These are phyloP conservation scores for Falciphora oryzae DNA, from an alignment of 2,329 filamentous ascomycete genomes.

Conservation along the genomic window DNA sequence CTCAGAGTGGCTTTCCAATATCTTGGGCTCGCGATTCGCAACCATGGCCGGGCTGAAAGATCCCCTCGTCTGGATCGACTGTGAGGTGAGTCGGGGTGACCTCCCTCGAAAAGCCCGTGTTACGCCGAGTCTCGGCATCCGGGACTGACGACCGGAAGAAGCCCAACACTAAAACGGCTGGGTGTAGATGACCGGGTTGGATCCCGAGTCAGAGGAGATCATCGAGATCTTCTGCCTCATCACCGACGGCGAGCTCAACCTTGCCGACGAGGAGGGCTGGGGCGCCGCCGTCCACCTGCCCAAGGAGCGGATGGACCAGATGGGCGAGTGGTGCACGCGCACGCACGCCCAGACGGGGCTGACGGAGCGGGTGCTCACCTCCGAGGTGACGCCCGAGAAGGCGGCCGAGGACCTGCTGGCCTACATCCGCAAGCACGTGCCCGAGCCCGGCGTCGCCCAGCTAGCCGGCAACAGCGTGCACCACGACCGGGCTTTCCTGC, in stretches of 20 bases:
- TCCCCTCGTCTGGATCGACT: constrained; percentile 82
- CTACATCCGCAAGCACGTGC: constrained; percentile 71
- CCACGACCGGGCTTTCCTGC: constrained; percentile 77
- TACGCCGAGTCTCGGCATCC: neutral
- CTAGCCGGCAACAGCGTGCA: constrained; percentile 93
- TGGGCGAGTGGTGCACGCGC: constrained; percentile 83
- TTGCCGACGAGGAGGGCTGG: constrained; percentile 73
- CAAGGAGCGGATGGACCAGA: constrained; percentile 62
- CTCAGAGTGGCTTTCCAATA: neutral
- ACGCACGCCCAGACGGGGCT: constrained; percentile 81
- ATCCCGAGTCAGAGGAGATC: constrained; percentile 74
- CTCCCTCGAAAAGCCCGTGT: neutral
- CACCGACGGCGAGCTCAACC: constrained; percentile 71
- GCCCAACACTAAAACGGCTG: neutral
- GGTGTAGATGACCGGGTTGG: constrained; percentile 83
- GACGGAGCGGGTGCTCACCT: constrained; percentile 67
- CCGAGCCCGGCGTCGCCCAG: constrained; percentile 59
- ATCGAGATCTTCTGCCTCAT: constrained; percentile 91
- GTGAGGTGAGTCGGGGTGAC: constrained; percentile 34
- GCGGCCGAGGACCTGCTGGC: constrained; percentile 68
- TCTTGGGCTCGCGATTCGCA: neutral
- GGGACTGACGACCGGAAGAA: neutral
- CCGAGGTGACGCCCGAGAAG: constrained; percentile 62
- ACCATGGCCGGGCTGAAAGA: constrained; percentile 32
- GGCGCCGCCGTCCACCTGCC: constrained; percentile 73